Evolutionary conservation across 2,329 filamentous ascomycete species (phyloP), one percentile per base, ranked within the genome.

Genomic region (Diplocarpon mali): DNA sequence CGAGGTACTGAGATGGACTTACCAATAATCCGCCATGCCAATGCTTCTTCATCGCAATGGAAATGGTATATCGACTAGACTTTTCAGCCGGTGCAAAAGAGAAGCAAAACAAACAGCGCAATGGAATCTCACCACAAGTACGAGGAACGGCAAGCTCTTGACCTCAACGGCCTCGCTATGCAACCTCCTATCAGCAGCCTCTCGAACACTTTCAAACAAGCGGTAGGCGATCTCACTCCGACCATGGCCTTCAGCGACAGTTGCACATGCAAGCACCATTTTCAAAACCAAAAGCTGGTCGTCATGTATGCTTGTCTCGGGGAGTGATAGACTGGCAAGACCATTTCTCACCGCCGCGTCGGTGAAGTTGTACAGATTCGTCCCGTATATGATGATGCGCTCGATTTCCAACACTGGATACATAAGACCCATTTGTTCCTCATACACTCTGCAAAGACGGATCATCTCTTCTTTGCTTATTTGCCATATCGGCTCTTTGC

Each of bases 361-460:
- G 59, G 92, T 78, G 61, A 85, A 92, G 0, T 75, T 70, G 45
- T 80, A 81, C 1, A 95, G 67, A 47, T 73, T 71, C 50, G 75
- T 79, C 6, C 81, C 80, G 60, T 94, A 84, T 5, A 70, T 68
- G 31, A 85, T 78, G 32, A 93, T 68, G 35, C 72, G 72, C 35
- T 83, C 76, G 30, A 94, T 83, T 53, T 85, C 76, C 38, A 94
- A 64, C 3, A 95, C 76, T 0, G 90, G 90, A 61, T 94, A 95
- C 86, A 95, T 93, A 57, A 90, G 76, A 35, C 86, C 86, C 57
- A 93, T 81, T 61, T 95, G 89, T 56, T 95, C 88, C 53, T 94
- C 85, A 59, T 92, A 90, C 0, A 93, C 69, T 12, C 76, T 72
- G 53, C 85, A 86, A 12, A 95, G 66, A 1, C 86, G 77, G 15